Base-by-base conservation (phyloP, 176 grass and related monocot genomes). In the Oryza longistaminata region DNA sequence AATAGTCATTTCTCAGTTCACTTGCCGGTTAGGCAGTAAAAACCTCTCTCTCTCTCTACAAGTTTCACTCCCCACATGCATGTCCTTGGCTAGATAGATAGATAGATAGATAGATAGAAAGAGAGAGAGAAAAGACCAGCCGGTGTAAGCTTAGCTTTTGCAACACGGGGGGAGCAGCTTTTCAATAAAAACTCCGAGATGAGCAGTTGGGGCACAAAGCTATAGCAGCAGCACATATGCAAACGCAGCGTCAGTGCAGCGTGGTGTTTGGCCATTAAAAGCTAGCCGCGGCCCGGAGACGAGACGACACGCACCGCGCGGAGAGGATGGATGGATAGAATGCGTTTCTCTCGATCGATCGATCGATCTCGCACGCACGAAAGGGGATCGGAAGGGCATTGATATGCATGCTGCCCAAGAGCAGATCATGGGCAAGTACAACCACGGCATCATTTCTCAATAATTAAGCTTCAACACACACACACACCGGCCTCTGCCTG, bases 361-460 rank as follows among this genome's bases (percentile, higher is more conserved):
- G 50, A 4, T 16, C 50, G 42, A 19, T 19, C 50, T 53, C 15
- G 16, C 46, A 49, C 15, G 42, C 8, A 43, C 42, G 42, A 43
- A 40, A 40, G 39, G 35, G 35, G 35, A 37, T 37, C 4, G 35
- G 7, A 37, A 37, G 39, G n/a, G 11, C 80, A 81, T 84, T 87
- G 85, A 91, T 87, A 71, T 31, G 74, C 84, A 87, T 77, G 44
- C 89, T 91, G 81, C 81, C 70, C 66, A 72, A 71, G 72, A 77
- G 75, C 81, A 76, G 85, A 87, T 31, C 29, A 31, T 67, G 76
- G 76, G 76, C 87, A 92, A 89, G 93, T 91, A 93, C 88, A 93
- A 68, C 76, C 72, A 40, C 72, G 79, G 27, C 83, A 84, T 93
- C 91, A 93, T 96, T 85, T 86, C 88, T 79, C 86, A 96, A 96